Evolutionary conservation across 2,329 filamentous ascomycete genomes (phyloP).

Genomic region (Clarireedia homoeocarpa): DNA sequence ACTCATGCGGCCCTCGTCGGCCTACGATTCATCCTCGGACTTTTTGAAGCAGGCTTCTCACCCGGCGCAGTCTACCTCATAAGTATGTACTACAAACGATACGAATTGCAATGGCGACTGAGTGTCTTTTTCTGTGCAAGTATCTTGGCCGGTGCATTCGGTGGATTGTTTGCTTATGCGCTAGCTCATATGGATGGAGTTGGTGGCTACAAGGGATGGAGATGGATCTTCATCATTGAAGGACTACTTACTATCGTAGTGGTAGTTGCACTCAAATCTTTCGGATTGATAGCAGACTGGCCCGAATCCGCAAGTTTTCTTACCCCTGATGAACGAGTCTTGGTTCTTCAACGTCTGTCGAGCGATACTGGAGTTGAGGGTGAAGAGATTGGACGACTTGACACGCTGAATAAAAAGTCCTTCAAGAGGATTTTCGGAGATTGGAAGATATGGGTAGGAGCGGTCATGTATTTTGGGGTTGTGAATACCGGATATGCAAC

Average conservation of each 20-base stretch:
- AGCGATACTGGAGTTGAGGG: slow-evolving; percentile 14
- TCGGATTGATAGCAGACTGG: slow-evolving; percentile 37
- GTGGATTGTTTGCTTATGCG: slow-evolving; percentile 46
- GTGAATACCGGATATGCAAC: slow-evolving; percentile 36
- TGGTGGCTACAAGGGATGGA: slow-evolving; percentile 39
- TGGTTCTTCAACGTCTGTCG: slow-evolving; percentile 19
- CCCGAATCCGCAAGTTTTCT: slow-evolving; percentile 36
- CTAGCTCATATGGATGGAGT: slow-evolving; percentile 44
- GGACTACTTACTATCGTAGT: slow-evolving; percentile 30
- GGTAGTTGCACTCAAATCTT: slow-evolving; percentile 33
- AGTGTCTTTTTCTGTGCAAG: slow-evolving; percentile 47
- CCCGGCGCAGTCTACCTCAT: slow-evolving; percentile 44
- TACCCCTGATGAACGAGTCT: slow-evolving; percentile 30
- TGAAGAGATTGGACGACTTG: slow-evolving; percentile 15
- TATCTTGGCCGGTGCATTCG: slow-evolving; percentile 46
- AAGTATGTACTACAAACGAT: slow-evolving; percentile 41
- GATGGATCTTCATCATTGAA: slow-evolving; percentile 40
- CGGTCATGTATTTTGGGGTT: slow-evolving; percentile 53
- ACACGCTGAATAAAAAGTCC: slow-evolving; percentile 29
- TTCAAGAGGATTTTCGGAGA: slow-evolving; percentile 36
- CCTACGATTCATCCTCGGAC: slow-evolving; percentile 59
- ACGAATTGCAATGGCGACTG: slow-evolving; percentile 43
- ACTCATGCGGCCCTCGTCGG: slow-evolving; percentile 59
- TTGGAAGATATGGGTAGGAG: slow-evolving; percentile 36
- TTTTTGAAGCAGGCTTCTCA: slow-evolving; percentile 47